Evolutionary conservation across 192 early-diverging fungal genomes (phyloP).

Genomic region (Backusella psychrophila): DNA sequence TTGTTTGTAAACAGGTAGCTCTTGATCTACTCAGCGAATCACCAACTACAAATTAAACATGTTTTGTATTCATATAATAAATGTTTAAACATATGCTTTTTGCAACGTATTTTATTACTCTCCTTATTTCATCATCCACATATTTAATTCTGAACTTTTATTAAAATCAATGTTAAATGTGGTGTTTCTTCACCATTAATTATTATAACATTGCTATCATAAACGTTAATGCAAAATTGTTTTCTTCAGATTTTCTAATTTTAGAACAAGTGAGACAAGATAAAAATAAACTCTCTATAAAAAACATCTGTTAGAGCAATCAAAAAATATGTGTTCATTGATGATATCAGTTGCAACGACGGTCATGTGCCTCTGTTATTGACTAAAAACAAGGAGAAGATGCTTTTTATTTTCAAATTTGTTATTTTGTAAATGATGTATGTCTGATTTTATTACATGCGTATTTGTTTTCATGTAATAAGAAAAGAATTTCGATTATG

Average conservation of each 20-base stretch:
- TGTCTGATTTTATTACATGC: too few relatives aligned
- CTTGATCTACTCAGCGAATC: not conserved
- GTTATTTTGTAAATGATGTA: not conserved
- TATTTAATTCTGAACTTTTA: not conserved
- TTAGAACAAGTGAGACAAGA: not conserved
- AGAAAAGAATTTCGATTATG: too few relatives aligned
- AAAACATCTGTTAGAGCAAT: not conserved
- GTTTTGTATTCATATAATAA: not conserved
- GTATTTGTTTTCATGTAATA: too few relatives aligned
- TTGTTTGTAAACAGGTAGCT: not conserved
- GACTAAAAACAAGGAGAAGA: not conserved
- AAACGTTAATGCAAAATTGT: not conserved
- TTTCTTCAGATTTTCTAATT: not conserved
- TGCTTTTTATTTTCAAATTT: not conserved
- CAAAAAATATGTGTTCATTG: not conserved
- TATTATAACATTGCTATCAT: not conserved
- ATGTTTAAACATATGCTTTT: not conserved
- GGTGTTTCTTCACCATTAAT: not conserved
- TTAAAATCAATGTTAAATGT: not conserved
- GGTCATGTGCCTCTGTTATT: not conserved
- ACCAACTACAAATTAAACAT: not conserved
- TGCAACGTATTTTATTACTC: not conserved
- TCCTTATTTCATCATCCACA: not conserved
- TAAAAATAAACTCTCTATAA: not conserved
- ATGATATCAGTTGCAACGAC: not conserved